Evolutionary conservation across 441 rosid genomes (phyloP).

Genomic region (Jatropha multifida): DNA sequence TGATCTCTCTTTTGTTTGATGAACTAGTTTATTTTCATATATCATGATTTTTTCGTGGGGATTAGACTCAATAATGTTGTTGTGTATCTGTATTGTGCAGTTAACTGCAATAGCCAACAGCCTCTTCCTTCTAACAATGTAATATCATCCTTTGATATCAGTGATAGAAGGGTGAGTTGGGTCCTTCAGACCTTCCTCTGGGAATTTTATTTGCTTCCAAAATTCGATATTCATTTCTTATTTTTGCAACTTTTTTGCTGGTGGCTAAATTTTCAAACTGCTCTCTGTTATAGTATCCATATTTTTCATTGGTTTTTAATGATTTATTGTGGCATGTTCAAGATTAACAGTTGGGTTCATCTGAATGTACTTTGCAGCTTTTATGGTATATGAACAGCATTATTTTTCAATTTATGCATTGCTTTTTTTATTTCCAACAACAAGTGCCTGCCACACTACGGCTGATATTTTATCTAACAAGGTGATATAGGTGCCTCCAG

Average conservation of each 20-base stretch:
- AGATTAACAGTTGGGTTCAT: conserved; percentile 16
- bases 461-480: background rate
- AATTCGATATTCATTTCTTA: conserved; percentile 1
- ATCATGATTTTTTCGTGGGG: background rate
- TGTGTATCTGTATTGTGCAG: conserved; percentile 32
- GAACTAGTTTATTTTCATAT: background rate
- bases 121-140: conserved; percentile 19
- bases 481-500: background rate
- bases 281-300: background rate
- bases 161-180: conserved; percentile 44
- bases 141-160: conserved; percentile 19
- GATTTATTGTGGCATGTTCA: background rate
- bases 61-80: conserved; percentile 7
- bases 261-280: conserved; percentile 1
- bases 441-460: background rate
- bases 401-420: conserved; percentile 1
- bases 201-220: conserved; percentile 8
- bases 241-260: background rate
- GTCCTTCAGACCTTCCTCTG: conserved; percentile 7
- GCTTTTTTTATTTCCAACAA: conserved; percentile 3
- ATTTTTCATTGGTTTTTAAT: background rate
- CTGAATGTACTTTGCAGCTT: background rate
- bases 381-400: background rate
- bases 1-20: conserved; percentile 16
- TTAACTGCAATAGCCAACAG: conserved; percentile 33